These are phyloP conservation scores for Coniochaeta sp. DNA, from an alignment of 2,329 filamentous ascomycete species.

Conservation along the genomic window DNA sequence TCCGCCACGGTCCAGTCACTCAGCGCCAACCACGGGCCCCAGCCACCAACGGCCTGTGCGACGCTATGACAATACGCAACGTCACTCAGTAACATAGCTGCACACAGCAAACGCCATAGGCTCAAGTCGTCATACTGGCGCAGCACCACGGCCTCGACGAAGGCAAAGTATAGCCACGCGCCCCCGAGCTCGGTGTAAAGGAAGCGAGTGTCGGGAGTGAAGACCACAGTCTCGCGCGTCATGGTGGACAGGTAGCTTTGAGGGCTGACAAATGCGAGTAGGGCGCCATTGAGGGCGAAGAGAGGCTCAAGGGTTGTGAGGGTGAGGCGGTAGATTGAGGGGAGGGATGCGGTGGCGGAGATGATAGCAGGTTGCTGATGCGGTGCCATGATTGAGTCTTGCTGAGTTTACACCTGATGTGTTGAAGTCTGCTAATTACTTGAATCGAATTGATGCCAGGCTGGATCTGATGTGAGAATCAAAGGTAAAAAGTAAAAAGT, in stretches of 20 bases:
- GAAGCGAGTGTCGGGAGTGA: conserved; percentile 15
- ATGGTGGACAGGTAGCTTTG: conserved; percentile 19
- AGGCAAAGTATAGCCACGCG: conserved; percentile 27
- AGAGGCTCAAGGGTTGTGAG: conserved; percentile 27
- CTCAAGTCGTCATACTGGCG: conserved; percentile 21
- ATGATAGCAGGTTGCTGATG: neutral
- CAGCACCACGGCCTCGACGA: conserved; percentile 27
- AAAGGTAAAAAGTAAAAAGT: too few species aligned
- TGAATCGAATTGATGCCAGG: too few species aligned
- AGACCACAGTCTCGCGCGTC: conserved; percentile 15
- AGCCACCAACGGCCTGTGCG: conserved; percentile 26
- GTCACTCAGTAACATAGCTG: conserved; percentile 28
- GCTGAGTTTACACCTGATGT: neutral
- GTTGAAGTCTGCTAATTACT: too few species aligned
- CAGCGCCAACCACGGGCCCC: conserved; percentile 16
- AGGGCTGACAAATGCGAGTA: conserved; percentile 20
- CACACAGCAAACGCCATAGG: conserved; percentile 26
- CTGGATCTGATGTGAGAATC: too few species aligned
- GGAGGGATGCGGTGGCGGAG: conserved; percentile 20
- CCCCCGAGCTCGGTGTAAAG: conserved; percentile 23
- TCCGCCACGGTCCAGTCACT: conserved; percentile 21
- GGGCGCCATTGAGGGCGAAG: conserved; percentile 21
- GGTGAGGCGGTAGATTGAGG: conserved; percentile 21
- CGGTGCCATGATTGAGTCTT: neutral
- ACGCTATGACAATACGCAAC: conserved; percentile 17